Conservation (phyloP, 2,329 filamentous ascomycete genomes). For the Coniochaeta pulveracea region DNA sequence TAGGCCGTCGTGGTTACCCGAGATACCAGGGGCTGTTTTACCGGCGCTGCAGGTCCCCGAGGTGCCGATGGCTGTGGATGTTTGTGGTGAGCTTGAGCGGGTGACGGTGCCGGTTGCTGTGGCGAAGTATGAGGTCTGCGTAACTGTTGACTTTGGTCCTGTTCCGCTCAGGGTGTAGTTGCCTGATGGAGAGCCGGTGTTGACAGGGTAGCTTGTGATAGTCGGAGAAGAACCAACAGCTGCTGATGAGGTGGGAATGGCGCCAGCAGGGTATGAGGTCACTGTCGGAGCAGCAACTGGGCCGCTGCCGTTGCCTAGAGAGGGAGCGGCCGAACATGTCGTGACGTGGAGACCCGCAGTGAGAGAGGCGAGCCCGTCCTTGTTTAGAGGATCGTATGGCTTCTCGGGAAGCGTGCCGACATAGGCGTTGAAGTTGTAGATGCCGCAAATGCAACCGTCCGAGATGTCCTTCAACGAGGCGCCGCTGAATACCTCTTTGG, state of each 20-base stretch:
- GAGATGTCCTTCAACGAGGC: slow-evolving; percentile 38
- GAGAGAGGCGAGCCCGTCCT: slow-evolving; percentile 18
- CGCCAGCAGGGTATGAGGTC: not conserved
- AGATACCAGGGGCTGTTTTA: slow-evolving; percentile 6
- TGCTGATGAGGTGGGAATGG: slow-evolving; percentile 9
- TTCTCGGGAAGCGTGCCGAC: slow-evolving; percentile 35
- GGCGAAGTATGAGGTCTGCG: not conserved
- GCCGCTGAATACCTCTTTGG: slow-evolving; percentile 27
- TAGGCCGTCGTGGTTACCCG: slow-evolving; percentile 9
- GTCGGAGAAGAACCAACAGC: not conserved
- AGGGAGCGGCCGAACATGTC: slow-evolving; percentile 13
- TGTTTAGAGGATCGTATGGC: slow-evolving; percentile 21
- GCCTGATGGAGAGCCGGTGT: slow-evolving; percentile 1
- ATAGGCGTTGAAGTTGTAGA: slow-evolving; percentile 47
- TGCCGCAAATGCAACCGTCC: slow-evolving; percentile 34
- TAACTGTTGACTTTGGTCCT: not conserved
- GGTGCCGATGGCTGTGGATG: slow-evolving; percentile 4
- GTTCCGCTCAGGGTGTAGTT: not conserved
- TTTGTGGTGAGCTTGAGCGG: no score
- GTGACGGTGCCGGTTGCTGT: not conserved
- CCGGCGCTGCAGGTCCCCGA: slow-evolving; percentile 9
- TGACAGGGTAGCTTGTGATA: slow-evolving; percentile 1
- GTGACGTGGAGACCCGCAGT: slow-evolving; percentile 17
- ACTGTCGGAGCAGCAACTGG: not conserved
- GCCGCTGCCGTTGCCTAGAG: slow-evolving; percentile 6